Percentiles rank a stretch among this genome's conserved stretches.
These are phyloP conservation scores for Terana coerulea DNA, from an alignment of 768 basidiomycete genomes.

Conservation along the genomic window DNA sequence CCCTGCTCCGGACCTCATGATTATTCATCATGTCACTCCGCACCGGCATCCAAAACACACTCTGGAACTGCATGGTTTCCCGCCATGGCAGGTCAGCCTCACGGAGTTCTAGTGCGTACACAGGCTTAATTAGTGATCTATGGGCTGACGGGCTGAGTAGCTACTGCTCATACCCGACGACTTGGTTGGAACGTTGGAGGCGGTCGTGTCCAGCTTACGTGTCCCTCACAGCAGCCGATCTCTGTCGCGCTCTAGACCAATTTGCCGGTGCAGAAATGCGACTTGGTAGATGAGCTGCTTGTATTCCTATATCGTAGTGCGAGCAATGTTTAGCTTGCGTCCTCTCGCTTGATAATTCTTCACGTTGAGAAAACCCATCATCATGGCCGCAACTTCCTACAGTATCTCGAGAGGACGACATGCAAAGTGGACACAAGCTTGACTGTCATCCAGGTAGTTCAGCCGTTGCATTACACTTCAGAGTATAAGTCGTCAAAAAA, in stretches of 20 bases:
- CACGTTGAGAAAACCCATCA: too few species aligned
- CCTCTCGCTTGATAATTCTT: too few species aligned
- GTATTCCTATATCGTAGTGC: too few species aligned
- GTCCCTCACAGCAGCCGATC: slow-evolving; percentile 40
- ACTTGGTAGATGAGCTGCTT: slow-evolving; percentile 71
- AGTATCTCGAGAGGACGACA: too few species aligned
- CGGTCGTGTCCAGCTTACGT: slow-evolving; percentile 5
- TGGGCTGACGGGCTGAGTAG: slow-evolving; percentile 15
- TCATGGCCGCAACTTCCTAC: too few species aligned
- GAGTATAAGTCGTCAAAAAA: too few species aligned
- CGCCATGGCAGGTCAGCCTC: slow-evolving; percentile 82
- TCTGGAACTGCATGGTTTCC: slow-evolving; percentile 70
- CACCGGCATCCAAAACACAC: slow-evolving; percentile 37
- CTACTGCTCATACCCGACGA: slow-evolving; percentile 16
- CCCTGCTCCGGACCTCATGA: slow-evolving; percentile 71
- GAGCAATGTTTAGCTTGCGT: too few species aligned
- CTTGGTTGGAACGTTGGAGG: slow-evolving; percentile 2
- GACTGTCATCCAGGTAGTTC: too few species aligned
- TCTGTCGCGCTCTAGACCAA: slow-evolving; percentile 70
- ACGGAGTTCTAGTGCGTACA: slow-evolving; percentile 72
- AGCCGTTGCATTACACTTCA: too few species aligned
- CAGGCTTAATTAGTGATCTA: background rate
- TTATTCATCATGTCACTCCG: slow-evolving; percentile 57
- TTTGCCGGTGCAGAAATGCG: slow-evolving; percentile 75
- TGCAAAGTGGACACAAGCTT: too few species aligned